These are phyloP conservation scores for Rhizophora apiculata DNA, from an alignment of 345 rosid genomes.

Conservation along the genomic window DNA sequence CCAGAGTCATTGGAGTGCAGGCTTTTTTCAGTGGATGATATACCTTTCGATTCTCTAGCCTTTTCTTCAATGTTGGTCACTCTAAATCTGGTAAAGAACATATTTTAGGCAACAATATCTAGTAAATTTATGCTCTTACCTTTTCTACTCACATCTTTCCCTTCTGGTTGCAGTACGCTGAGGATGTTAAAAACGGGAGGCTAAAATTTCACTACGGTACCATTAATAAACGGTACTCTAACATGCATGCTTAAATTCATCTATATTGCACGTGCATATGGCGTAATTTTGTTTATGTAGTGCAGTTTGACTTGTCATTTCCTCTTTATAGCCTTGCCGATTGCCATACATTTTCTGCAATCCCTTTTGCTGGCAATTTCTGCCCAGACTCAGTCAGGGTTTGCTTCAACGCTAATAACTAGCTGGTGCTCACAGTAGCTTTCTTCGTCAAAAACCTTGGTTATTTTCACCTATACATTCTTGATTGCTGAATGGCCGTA, in stretches of 20 bases:
- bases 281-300: no score
- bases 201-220: constrained; percentile 83
- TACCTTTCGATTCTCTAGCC: constrained; percentile 88
- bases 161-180: constrained; percentile 56
- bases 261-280: no score
- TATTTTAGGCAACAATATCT: constrained; percentile 3
- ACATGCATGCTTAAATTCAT: no score
- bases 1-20: constrained; percentile 87
- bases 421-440: background rate
- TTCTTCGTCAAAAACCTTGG: background rate
- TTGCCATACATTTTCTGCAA: no score
- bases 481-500: background rate
- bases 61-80: constrained; percentile 89
- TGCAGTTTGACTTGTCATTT: no score
- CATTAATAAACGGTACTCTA: constrained; percentile 71
- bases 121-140: constrained; percentile 1
- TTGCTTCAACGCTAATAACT: background rate
- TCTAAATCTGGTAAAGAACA: constrained; percentile 65
- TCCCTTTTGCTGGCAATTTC: no score
- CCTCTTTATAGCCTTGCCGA: no score
- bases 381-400: no score
- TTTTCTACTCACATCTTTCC: constrained; percentile 1
- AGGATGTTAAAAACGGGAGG: constrained; percentile 66
- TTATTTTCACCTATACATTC: background rate
- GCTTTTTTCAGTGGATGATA: constrained; percentile 71